phyloP scores from a whole-genome alignment of 2,329 filamentous ascomycete species.

The Aspergillus ochraceus region DNA sequence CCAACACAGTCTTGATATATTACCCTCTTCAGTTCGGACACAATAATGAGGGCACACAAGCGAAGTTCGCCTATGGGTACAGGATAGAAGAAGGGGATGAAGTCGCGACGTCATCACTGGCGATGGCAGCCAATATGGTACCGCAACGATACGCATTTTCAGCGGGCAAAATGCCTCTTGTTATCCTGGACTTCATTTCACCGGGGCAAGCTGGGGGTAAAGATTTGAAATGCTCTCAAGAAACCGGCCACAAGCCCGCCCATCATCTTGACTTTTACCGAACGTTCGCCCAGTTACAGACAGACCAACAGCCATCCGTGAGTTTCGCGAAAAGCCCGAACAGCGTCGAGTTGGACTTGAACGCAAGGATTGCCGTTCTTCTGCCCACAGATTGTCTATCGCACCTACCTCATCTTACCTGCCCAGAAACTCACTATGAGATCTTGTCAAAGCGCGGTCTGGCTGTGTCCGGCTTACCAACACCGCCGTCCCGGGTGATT shows the following conservation, averaged over 20 bases:
- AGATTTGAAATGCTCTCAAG: background rate
- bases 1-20: background rate
- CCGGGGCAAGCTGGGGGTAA: background rate
- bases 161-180: background rate
- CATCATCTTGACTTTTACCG: background rate
- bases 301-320: background rate
- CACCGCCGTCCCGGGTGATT: background rate
- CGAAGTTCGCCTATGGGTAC: background rate
- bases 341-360: background rate
- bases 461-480: slow-evolving; percentile 1
- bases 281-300: background rate
- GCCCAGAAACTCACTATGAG: slow-evolving; percentile 3
- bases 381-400: background rate
- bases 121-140: background rate
- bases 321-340: background rate
- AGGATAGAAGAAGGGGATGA: background rate
- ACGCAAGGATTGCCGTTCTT: background rate
- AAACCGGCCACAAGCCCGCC: too few species aligned
- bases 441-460: slow-evolving; percentile 4
- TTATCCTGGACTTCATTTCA: background rate
- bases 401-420: background rate
- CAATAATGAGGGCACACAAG: background rate
- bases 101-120: background rate
- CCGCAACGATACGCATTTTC: background rate
- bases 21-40: background rate